Percentiles rank a stretch among this genome's conserved stretches.
These are phyloP conservation scores for Cyberlindnera nakhonratchasimensis DNA, from an alignment of 805 yeast species.

Conservation along the genomic window DNA sequence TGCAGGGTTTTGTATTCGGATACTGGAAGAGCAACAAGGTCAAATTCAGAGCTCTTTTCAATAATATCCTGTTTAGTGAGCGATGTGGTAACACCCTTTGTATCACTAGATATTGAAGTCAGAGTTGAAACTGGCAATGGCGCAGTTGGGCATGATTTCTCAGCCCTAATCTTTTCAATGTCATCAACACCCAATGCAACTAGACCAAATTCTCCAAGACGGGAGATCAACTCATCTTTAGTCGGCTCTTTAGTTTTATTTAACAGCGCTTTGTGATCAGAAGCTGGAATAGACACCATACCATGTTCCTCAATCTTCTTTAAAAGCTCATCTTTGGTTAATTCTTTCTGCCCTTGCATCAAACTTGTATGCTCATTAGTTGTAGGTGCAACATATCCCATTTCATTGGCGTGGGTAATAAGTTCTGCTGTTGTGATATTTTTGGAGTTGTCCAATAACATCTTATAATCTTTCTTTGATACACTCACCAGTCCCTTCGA, in stretches of 20 bases:
- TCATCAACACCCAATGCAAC: conserved; percentile 3
- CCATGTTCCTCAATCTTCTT: conserved; percentile 28
- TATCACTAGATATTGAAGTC: too few relatives aligned
- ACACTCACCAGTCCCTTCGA: conserved; percentile 23
- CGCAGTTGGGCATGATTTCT: background rate
- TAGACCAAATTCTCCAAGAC: background rate
- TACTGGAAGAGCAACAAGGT: conserved; percentile 26
- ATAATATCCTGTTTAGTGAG: conserved; percentile 12
- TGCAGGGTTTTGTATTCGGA: conserved; percentile 6
- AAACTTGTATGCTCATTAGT: background rate
- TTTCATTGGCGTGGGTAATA: conserved; percentile 19
- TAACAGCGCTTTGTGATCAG: background rate
- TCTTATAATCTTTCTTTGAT: conserved; percentile 19
- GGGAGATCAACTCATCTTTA: conserved; percentile 10
- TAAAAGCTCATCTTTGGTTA: conserved; percentile 11
- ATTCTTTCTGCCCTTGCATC: conserved; percentile 3
- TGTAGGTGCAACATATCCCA: conserved; percentile 30
- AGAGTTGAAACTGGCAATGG: conserved; percentile 5
- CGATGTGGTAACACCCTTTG: background rate
- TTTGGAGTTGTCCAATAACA: conserved; percentile 11
- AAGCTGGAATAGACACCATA: conserved; percentile 24
- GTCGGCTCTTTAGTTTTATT: conserved; percentile 7
- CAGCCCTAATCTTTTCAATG: conserved; percentile 5
- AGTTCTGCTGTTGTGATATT: conserved; percentile 10
- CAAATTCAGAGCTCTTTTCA: conserved; percentile 28